Conservation (phyloP, 1,284 basidiomycete species). For the Pterulicium gracile region DNA sequence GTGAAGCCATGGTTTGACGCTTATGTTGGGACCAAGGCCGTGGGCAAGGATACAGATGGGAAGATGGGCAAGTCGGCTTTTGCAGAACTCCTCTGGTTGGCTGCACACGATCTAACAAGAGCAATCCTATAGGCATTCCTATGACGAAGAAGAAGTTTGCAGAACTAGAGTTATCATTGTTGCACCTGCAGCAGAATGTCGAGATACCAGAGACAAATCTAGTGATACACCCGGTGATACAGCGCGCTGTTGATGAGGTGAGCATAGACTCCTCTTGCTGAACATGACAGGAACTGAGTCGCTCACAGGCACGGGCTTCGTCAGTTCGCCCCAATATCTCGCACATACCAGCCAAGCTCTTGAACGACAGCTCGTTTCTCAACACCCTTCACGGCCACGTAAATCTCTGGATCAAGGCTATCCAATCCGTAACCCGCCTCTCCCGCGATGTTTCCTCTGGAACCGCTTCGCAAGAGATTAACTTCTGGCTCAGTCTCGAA, state of each 20-base stretch:
- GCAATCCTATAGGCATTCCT: conserved; percentile 72
- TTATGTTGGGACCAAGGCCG: conserved; percentile 73
- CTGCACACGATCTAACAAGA: too few species aligned
- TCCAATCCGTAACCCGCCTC: conserved; percentile 93
- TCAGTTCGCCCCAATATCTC: conserved; percentile 64
- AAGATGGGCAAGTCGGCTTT: conserved; percentile 63
- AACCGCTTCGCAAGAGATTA: conserved; percentile 96
- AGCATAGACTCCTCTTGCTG: conserved; percentile 12
- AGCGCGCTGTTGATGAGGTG: conserved; percentile 75
- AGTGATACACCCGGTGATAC: conserved; percentile 84
- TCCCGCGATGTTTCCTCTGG: conserved; percentile 89
- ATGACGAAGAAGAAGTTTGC: conserved; percentile 99
- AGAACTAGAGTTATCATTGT: conserved; percentile 90
- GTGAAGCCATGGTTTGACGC: conserved; percentile 99
- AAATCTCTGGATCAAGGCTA: conserved; percentile 97
- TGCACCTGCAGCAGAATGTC: conserved; percentile 97
- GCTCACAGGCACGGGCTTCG: conserved; percentile 38
- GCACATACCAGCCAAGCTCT: conserved; percentile 60
- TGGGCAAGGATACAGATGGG: conserved; percentile 69
- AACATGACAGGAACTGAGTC: conserved; percentile 3
- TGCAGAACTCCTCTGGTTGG: conserved; percentile 66
- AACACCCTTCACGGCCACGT: conserved; percentile 92
- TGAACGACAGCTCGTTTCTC: conserved; percentile 86
- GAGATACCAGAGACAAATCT: conserved; percentile 97
- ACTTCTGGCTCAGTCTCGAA: conserved; percentile 96